phyloP scores from a whole-genome alignment of 805 yeast species.

The Brettanomyces naardenensis region DNA sequence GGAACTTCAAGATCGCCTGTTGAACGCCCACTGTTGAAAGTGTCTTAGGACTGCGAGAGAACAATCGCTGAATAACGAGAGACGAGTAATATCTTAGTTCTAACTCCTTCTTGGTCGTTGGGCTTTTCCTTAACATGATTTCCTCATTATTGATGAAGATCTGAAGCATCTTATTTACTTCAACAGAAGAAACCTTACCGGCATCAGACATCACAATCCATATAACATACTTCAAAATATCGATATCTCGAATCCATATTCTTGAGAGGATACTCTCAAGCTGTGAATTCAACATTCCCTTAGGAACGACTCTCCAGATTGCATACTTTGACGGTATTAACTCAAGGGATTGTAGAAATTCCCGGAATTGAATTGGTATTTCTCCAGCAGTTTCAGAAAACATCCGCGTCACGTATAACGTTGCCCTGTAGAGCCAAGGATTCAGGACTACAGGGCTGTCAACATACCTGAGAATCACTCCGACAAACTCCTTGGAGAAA shows the following conservation, averaged over 20 bases:
- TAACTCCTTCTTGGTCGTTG: slow-evolving; percentile 14
- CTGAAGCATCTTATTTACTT: slow-evolving; percentile 51
- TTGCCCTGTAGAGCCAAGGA: slow-evolving; percentile 51
- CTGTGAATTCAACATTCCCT: slow-evolving; percentile 48
- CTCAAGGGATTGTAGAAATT: slow-evolving; percentile 26
- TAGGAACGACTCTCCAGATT: slow-evolving; percentile 35
- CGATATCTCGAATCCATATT: slow-evolving; percentile 35
- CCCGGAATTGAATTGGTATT: slow-evolving; percentile 22
- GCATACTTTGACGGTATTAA: slow-evolving; percentile 22
- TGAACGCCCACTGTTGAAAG: slow-evolving; percentile 42
- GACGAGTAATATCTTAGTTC: slow-evolving; percentile 34
- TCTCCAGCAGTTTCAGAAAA: slow-evolving; percentile 40
- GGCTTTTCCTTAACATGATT: slow-evolving; percentile 26
- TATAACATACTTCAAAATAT: slow-evolving; percentile 39
- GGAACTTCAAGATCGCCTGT: slow-evolving; percentile 41
- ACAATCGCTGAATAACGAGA: slow-evolving; percentile 41
- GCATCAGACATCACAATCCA: slow-evolving; percentile 26
- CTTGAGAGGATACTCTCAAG: slow-evolving; percentile 49
- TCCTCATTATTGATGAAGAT: slow-evolving; percentile 48
- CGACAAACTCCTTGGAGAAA: slow-evolving; percentile 20
- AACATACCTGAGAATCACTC: slow-evolving; percentile 6
- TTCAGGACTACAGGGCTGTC: slow-evolving; percentile 20
- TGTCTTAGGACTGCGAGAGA: slow-evolving; percentile 33
- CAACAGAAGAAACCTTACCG: slow-evolving; percentile 29
- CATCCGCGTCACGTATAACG: slow-evolving; percentile 54